These are phyloP conservation scores for Thalassiosira profunda DNA, from an alignment of 108 stramenopile species.

Conservation along the genomic window DNA sequence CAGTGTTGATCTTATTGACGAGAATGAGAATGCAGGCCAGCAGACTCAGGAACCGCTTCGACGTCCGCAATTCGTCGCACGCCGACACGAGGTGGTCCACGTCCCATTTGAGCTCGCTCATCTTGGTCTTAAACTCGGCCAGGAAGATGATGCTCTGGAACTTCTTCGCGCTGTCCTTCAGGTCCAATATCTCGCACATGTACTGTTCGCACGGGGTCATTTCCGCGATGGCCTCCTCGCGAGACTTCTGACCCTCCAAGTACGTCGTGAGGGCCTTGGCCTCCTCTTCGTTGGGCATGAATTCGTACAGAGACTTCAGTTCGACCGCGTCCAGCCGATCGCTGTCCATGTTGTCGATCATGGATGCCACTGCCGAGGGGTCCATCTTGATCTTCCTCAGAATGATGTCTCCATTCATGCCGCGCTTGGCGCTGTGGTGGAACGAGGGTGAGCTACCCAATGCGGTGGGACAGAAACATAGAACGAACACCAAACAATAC, in stretches of 20 bases:
- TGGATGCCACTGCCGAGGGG: constrained; percentile 56
- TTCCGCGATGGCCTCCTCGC: constrained; percentile 33
- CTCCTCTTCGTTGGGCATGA: constrained; percentile 75
- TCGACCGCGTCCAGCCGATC: constrained; percentile 62
- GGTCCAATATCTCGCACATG: constrained; percentile 70
- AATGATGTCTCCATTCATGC: constrained; percentile 90
- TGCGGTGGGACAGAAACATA: background rate
- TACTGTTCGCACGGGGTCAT: constrained; percentile 78
- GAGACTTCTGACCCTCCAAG: constrained; percentile 39
- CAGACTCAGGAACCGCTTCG: constrained; percentile 64
- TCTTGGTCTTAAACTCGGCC: constrained; percentile 55
- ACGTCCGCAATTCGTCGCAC: constrained; percentile 72
- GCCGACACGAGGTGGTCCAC: constrained; percentile 60
- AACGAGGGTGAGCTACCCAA: background rate
- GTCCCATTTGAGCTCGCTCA: constrained; percentile 58
- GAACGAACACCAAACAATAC: background rate
- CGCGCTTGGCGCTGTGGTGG: constrained; percentile 56
- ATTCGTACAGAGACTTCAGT: constrained; percentile 74
- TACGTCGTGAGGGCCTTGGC: constrained; percentile 44
- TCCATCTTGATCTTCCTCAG: constrained; percentile 71
- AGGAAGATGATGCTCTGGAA: constrained; percentile 78
- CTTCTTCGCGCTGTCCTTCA: constrained; percentile 49
- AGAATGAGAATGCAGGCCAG: constrained; percentile 83
- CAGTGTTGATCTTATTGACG: constrained; percentile 90
- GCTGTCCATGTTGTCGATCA: constrained; percentile 66